Evolutionary conservation across 148 eudicot species (phyloP), one percentile per base, ranked within the genome.

Genomic region (Nepenthes mirabilis): DNA sequence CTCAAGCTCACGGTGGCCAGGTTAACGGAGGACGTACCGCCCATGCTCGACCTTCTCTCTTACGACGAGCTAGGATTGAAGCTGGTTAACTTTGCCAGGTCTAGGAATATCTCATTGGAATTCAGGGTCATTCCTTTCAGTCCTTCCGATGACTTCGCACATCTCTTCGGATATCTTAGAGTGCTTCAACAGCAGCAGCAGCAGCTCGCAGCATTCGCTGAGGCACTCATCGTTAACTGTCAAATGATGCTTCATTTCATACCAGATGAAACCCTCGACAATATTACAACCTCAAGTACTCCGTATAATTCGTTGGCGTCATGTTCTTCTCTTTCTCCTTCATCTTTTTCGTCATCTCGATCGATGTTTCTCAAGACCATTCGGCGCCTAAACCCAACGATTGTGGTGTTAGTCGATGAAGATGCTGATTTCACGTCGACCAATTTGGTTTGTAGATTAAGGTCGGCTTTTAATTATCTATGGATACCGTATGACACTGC

Each of bases 401-500:
- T 73, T 7, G 85, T 86, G 14, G 71, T 82, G 3, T 14, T 86
- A 2, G 88, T 88, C 2, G 98, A 88, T 32, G 98, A 93, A 64
- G 96, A 93, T 36, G 91, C 78, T 0, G 96, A 93, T 66, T 86
- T 88, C 14, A 83, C 91, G 32, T 79, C 91, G 0, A 70, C 57
- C 9, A 64, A 75, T 52, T 55, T 88, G 43, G 86, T 86, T 5
- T 64, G 48, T 3, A 65, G 98, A 63, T 47, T 93, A 45, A 83
- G 87, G 12, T 80, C 98, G 1, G 95, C 96, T 0, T 88, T 80
- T 50, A 82, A 77, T 56, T 89, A 83, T 54, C 62, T 93, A 5
- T 93, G 98, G 98, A 88, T 93, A 72, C 98, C 96, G 0, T 88
- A 74, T 14, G 98, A 93, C 56, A 86, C 85, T 9, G 77, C 82